A percentile compares a stretch with the other conserved stretches of the same genome.
These are phyloP conservation scores for Fragaria vesca DNA, from an alignment of 306 rosid genomes.

Conservation along the genomic window DNA sequence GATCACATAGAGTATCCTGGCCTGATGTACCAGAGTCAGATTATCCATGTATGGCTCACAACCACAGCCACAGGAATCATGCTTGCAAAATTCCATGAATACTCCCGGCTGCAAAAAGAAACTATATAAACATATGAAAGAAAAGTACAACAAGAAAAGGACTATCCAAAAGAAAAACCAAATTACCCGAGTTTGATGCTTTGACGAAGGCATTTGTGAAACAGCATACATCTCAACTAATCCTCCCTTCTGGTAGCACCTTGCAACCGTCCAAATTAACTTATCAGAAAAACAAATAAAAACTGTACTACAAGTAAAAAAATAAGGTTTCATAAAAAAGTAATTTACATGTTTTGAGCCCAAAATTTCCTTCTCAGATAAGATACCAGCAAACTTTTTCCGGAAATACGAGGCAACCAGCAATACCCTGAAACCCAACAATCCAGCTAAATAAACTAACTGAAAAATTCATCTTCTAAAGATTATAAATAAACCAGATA, in stretches of 20 bases:
- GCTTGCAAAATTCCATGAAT: slow-evolving; percentile 55
- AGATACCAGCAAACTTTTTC: slow-evolving; percentile 65
- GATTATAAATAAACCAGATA: slow-evolving; percentile 12
- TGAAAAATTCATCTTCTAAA: slow-evolving; percentile 21
- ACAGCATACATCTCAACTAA: slow-evolving; percentile 64
- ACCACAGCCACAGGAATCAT: slow-evolving; percentile 49
- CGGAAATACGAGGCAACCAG: slow-evolving; percentile 67
- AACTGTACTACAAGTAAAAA: background rate
- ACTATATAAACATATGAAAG: slow-evolving; percentile 17
- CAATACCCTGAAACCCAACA: slow-evolving; percentile 66
- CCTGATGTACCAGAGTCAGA: slow-evolving; percentile 57
- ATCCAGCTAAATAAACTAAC: slow-evolving; percentile 23
- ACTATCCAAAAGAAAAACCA: slow-evolving; percentile 14
- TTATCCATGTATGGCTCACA: slow-evolving; percentile 45
- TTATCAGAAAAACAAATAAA: slow-evolving; percentile 21
- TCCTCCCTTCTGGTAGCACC: slow-evolving; percentile 79
- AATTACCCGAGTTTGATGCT: slow-evolving; percentile 54
- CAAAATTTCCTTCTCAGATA: slow-evolving; percentile 72
- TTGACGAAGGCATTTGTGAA: slow-evolving; percentile 46
- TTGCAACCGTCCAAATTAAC: slow-evolving; percentile 37
- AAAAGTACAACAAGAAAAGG: slow-evolving; percentile 17
- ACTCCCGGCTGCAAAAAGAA: slow-evolving; percentile 60
- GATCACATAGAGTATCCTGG: slow-evolving; percentile 2
- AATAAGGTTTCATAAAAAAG: slow-evolving; percentile 23
- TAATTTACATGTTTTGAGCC: slow-evolving; percentile 80